Percentiles rank a stretch among this genome's conserved stretches.
phyloP scores from a whole-genome alignment of 2,329 filamentous ascomycete genomes.

The Clarireedia monteithiana region DNA sequence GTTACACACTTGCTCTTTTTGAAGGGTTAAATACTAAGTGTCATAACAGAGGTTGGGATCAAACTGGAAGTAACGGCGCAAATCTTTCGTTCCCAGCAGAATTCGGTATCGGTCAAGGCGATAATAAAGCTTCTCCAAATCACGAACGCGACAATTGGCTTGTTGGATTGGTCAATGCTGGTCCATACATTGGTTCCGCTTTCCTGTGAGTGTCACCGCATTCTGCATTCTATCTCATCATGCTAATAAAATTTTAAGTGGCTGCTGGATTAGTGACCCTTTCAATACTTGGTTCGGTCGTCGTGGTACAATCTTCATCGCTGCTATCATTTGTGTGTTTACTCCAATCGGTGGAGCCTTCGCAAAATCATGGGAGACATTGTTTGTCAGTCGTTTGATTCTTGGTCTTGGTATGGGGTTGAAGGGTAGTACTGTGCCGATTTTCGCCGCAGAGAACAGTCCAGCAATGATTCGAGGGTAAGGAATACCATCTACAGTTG shows the following conservation, averaged over 20 bases:
- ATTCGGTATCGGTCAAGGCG: slow-evolving; percentile 39
- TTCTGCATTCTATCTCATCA: slow-evolving; percentile 5
- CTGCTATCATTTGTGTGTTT: slow-evolving; percentile 49
- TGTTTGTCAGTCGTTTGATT: slow-evolving; percentile 45
- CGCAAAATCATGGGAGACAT: slow-evolving; percentile 49
- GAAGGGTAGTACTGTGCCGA: slow-evolving; percentile 40
- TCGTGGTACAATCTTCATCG: slow-evolving; percentile 65
- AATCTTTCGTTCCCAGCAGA: slow-evolving; percentile 35
- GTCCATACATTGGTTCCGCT: slow-evolving; percentile 42
- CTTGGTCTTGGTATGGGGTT: slow-evolving; percentile 55
- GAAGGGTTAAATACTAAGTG: not conserved
- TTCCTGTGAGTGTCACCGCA: slow-evolving; percentile 29
- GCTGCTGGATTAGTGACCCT: slow-evolving; percentile 61
- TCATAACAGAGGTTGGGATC: slow-evolving; percentile 14
- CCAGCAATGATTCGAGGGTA: slow-evolving; percentile 41
- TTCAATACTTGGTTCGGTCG: slow-evolving; percentile 56
- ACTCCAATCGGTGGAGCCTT: slow-evolving; percentile 52
- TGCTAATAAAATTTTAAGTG: slow-evolving; percentile 37
- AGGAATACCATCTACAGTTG: not conserved
- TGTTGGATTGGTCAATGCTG: slow-evolving; percentile 50
- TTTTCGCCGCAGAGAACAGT: slow-evolving; percentile 46
- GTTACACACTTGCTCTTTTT: not conserved
- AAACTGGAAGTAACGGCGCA: slow-evolving; percentile 38
- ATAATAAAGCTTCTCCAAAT: slow-evolving; percentile 3
- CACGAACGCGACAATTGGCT: slow-evolving; percentile 35